Base-by-base conservation (phyloP, 1,139 yeast genomes). In the Entelexis paramagnoliae region DNA sequence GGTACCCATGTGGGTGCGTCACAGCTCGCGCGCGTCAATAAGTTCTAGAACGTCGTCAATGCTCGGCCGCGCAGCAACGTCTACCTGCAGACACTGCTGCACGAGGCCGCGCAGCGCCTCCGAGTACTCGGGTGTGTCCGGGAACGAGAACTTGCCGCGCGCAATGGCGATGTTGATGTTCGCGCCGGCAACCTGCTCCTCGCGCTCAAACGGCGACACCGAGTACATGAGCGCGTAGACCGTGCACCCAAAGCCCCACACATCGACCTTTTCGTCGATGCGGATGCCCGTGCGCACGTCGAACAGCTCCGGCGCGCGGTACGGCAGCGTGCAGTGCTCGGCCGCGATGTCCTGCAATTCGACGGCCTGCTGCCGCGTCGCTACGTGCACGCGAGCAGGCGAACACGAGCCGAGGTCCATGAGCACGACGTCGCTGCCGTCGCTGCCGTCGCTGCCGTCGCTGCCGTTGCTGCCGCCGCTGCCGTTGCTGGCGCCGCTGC, bases 241-340 rank as follows among this genome's bases (percentile, higher is more conserved):
- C 1, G 87, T 72, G 63, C 96, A 87, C 0, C 97, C 97, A 33
- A 88, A 66, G 6, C 94, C 83, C 97, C 97, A 89, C 19, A 89
- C 78, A 63, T 89, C 97, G 5, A 84, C 81, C 51, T 77, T 75
- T 63, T 84, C 95, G 54, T 81, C 80, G 45, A 89, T 73, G 4
- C 68, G 67, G 14, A 77, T 66, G 47, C 81, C 81, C 0, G 86
- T 77, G 49, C 78, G 79, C 49, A 87, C 84, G 60, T 86, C 93
- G 54, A 88, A 71, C 45, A 89, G 71, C 63, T 89, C 97, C 0
- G 97, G 97, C 0, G 96, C 95, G 38, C 95, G 70, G 65, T 83
- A 89, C 0, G 94, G 91, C 54, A 86, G 69, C 1, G 95, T 84
- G 63, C 95, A 86, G 64, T 85, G 88, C 62, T 84, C 94, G 55